Conservation (phyloP, 2,329 filamentous ascomycete genomes). For the Stenocarpella maydis region DNA sequence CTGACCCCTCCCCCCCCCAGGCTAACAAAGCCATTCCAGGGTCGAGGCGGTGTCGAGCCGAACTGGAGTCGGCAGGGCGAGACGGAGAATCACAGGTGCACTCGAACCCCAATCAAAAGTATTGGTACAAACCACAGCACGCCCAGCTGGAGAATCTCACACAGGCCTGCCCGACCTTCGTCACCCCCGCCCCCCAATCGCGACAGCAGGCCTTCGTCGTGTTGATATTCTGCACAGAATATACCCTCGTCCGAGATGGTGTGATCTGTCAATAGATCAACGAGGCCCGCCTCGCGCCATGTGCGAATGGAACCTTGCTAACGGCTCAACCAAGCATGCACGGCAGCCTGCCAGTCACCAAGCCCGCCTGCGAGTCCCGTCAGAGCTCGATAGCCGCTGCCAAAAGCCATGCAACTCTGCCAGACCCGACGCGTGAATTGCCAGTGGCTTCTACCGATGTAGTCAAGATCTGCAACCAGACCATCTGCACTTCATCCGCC, state of each 20-base stretch:
- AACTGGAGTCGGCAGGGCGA: constrained; percentile 24
- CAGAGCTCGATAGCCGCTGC: background rate
- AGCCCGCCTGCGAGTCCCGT: background rate
- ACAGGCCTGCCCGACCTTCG: background rate
- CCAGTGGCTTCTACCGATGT: constrained; percentile 10
- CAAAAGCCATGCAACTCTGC: background rate
- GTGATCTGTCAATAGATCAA: constrained; percentile 24
- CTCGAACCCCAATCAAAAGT: constrained; percentile 8
- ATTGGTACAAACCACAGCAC: constrained; percentile 14
- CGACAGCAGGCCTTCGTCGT: constrained; percentile 2
- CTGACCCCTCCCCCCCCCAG: too few relatives aligned
- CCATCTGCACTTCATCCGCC: constrained; percentile 17
- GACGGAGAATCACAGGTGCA: background rate
- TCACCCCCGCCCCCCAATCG: background rate
- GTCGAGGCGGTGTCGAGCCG: constrained; percentile 23
- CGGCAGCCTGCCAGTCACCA: background rate
- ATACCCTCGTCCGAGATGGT: constrained; percentile 9
- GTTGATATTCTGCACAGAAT: constrained; percentile 11
- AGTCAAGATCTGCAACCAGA: constrained; percentile 22
- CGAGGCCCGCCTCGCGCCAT: constrained; percentile 10
- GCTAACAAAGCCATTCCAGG: background rate
- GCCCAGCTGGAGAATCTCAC: background rate
- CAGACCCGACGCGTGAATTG: constrained; percentile 12
- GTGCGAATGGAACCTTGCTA: constrained; percentile 13
- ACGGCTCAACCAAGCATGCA: background rate